Percentiles rank a stretch among this genome's conserved stretches.
phyloP scores from a whole-genome alignment of 23 red algal species.

The Agarophyton chilense region DNA sequence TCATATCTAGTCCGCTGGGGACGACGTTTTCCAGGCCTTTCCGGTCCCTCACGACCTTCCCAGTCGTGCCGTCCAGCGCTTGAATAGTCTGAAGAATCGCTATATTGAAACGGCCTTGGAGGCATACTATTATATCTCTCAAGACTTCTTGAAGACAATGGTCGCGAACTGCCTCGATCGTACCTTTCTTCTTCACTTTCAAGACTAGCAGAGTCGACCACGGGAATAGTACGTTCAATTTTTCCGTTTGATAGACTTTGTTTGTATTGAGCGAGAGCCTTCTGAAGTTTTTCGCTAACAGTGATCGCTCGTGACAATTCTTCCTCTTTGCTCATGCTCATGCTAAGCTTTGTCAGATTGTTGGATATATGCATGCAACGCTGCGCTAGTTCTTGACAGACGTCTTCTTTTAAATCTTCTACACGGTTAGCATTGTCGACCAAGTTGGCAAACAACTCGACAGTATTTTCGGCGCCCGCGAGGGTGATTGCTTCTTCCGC shows the following conservation, averaged over 20 bases:
- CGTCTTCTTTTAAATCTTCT: slow-evolving; percentile 64
- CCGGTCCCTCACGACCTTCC: not conserved
- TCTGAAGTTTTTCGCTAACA: slow-evolving; percentile 61
- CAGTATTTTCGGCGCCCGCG: slow-evolving; percentile 75
- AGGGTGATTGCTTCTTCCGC: slow-evolving; percentile 42
- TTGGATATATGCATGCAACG: slow-evolving; percentile 64
- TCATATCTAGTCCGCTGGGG: slow-evolving; percentile 5
- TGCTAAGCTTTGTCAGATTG: slow-evolving; percentile 37
- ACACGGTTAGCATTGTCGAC: slow-evolving; percentile 51
- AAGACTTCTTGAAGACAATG: slow-evolving; percentile 12
- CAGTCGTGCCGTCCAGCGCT: not conserved
- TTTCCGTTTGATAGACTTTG: slow-evolving; percentile 16
- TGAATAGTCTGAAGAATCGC: slow-evolving; percentile 19
- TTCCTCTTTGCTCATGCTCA: slow-evolving; percentile 75
- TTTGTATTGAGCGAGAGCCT: slow-evolving; percentile 24
- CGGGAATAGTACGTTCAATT: slow-evolving; percentile 26
- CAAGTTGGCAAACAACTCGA: slow-evolving; percentile 74
- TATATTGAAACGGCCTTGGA: not conserved
- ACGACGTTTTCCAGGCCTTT: not conserved
- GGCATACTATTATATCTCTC: slow-evolving; percentile 52
- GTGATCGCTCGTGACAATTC: slow-evolving; percentile 61
- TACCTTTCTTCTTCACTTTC: slow-evolving; percentile 64
- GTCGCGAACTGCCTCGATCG: not conserved
- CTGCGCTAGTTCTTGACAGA: slow-evolving; percentile 56
- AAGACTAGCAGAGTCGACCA: slow-evolving; percentile 44